A percentile compares a stretch with the other conserved stretches of the same genome.
phyloP scores from a whole-genome alignment of 2,329 filamentous ascomycete genomes.

The Fusarium sp. region DNA sequence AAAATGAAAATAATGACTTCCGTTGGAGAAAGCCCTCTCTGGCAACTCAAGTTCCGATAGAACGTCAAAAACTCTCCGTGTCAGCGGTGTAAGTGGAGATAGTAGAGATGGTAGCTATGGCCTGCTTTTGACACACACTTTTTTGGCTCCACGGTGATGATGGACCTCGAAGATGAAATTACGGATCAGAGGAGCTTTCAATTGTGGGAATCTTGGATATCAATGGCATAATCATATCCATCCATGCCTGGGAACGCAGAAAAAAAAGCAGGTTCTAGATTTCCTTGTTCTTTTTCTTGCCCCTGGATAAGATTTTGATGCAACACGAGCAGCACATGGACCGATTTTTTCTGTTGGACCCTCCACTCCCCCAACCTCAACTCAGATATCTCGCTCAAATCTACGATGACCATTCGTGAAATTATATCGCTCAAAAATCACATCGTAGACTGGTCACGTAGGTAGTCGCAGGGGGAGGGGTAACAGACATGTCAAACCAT shows the following conservation, averaged over 20 bases:
- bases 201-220: slow-evolving; percentile 16
- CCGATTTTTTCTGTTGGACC: slow-evolving; percentile 4
- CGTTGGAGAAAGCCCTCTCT: slow-evolving; percentile 5
- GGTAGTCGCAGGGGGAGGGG: background rate
- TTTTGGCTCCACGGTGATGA: slow-evolving; percentile 7
- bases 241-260: background rate
- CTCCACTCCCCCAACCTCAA: background rate
- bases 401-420: slow-evolving; percentile 8
- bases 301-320: background rate
- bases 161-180: slow-evolving; percentile 8
- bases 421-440: slow-evolving; percentile 17
- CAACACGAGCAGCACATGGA: slow-evolving; percentile 24
- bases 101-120: background rate
- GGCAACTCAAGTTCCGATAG: background rate
- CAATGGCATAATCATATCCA: slow-evolving; percentile 2
- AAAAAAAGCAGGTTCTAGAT: slow-evolving; percentile 6
- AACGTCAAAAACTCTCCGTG: background rate
- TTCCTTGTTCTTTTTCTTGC: background rate
- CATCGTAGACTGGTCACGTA: background rate
- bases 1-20: background rate
- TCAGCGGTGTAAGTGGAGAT: slow-evolving; percentile 15
- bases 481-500: background rate
- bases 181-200: slow-evolving; percentile 10
- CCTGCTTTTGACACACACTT: slow-evolving; percentile 17
- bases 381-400: slow-evolving; percentile 5